Conservation (phyloP, 2,329 filamentous ascomycete genomes). For the Westerdykella ornata region DNA sequence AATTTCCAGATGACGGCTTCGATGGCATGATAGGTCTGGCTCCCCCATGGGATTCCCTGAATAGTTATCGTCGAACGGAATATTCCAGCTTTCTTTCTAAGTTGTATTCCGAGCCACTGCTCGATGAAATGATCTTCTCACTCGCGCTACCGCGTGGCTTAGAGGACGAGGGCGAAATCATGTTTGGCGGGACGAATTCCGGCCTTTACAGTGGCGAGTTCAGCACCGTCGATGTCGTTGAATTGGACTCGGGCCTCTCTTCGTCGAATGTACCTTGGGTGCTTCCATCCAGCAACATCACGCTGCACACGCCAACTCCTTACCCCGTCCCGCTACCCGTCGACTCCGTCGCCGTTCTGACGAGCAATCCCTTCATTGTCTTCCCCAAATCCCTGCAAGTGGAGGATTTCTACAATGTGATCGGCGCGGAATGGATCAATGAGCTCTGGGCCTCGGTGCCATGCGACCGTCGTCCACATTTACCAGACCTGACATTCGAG, state of each 20-base stretch:
- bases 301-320: neutral
- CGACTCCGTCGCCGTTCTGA: too few relatives aligned
- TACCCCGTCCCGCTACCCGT: neutral
- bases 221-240: neutral
- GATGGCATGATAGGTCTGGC: conserved; percentile 3
- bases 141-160: neutral
- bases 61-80: too few relatives aligned
- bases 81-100: too few relatives aligned
- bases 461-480: conserved; percentile 1
- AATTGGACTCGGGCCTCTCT: neutral
- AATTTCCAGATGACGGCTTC: neutral
- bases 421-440: conserved; percentile 2
- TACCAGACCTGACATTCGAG: conserved; percentile 4
- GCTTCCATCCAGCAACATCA: neutral
- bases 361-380: too few relatives aligned
- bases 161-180: neutral
- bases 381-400: too few relatives aligned
- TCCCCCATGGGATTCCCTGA: neutral
- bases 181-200: conserved; percentile 1
- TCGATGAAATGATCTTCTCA: neutral
- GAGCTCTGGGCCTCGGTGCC: neutral
- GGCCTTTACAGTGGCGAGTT: conserved; percentile 2
- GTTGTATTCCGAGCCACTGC: neutral
- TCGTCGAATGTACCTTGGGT: neutral
- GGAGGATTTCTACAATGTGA: neutral